Evolutionary conservation across 1,284 basidiomycete species (phyloP).

Genomic region (Malassezia brasiliensis): DNA sequence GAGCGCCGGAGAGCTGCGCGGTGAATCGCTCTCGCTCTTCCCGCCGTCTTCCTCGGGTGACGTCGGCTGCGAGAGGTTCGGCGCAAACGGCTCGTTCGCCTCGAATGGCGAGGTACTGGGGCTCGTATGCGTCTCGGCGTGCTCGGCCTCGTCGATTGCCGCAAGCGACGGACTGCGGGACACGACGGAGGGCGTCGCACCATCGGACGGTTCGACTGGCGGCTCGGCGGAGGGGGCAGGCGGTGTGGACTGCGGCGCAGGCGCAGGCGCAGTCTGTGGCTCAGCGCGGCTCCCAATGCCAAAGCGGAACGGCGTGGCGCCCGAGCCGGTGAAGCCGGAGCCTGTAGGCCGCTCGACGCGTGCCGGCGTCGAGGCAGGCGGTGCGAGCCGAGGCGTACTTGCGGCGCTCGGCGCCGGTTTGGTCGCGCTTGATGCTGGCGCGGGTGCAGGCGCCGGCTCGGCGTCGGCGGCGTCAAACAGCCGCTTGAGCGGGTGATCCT

Average conservation of each 20-base stretch:
- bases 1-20: slow-evolving; percentile 3
- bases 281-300: slow-evolving; percentile 27
- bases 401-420: background rate
- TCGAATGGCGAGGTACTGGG: background rate
- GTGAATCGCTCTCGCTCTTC: background rate
- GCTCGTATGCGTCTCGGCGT: background rate
- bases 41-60: background rate
- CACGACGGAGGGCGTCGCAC: background rate
- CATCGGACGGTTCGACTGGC: background rate
- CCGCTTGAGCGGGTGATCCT: slow-evolving; percentile 9
- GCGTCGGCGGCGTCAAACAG: slow-evolving; percentile 3
- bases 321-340: slow-evolving; percentile 30
- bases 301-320: slow-evolving; percentile 41
- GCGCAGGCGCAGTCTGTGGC: background rate
- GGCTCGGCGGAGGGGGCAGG: background rate
- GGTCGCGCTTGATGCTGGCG: background rate
- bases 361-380: background rate
- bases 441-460: background rate
- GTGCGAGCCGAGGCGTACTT: background rate
- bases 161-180: slow-evolving; percentile 1
- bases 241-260: background rate
- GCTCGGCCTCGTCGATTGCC: background rate
- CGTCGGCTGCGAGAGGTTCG: background rate
- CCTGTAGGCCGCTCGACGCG: slow-evolving; percentile 1
- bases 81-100: background rate